Conservation (phyloP, 2,329 filamentous ascomycete species). For the Apiospora marii region DNA sequence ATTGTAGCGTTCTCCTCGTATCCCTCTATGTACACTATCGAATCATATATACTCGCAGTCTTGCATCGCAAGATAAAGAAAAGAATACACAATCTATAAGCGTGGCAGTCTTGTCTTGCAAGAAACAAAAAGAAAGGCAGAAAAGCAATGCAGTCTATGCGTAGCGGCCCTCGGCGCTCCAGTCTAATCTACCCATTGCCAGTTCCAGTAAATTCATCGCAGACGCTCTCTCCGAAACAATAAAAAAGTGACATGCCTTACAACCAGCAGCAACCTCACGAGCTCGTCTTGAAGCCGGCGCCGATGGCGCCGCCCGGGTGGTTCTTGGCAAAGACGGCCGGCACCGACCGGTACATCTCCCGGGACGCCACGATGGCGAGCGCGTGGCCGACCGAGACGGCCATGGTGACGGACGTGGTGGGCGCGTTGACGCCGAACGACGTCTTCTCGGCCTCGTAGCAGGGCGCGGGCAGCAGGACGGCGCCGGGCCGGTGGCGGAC, state of each 20-base stretch:
- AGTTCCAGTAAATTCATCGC: not conserved
- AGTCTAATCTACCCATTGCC: not conserved
- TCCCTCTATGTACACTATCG: not conserved
- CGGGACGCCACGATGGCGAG: slow-evolving; percentile 81
- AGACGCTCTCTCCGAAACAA: not conserved
- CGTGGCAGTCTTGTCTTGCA: not conserved
- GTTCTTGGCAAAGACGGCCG: slow-evolving; percentile 72
- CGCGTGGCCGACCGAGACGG: slow-evolving; percentile 87
- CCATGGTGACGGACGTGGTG: slow-evolving; percentile 89
- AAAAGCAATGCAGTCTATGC: not conserved
- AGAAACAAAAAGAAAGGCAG: not conserved
- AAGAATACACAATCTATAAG: not conserved
- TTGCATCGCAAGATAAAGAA: not conserved
- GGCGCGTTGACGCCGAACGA: slow-evolving; percentile 89
- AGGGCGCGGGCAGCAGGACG: slow-evolving; percentile 84
- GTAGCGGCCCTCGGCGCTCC: not conserved
- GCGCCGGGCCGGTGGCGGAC: slow-evolving; percentile 66
- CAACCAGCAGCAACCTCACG: not conserved
- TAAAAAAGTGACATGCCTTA: not conserved
- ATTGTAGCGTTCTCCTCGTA: not conserved
- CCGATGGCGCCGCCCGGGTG: slow-evolving; percentile 81
- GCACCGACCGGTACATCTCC: slow-evolving; percentile 70
- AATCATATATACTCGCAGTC: not conserved
- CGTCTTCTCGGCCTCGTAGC: slow-evolving; percentile 79
- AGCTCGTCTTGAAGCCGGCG: slow-evolving; percentile 47